These are phyloP conservation scores for Chlorella ohadii DNA, from an alignment of 139 green algal genomes.

Conservation along the genomic window DNA sequence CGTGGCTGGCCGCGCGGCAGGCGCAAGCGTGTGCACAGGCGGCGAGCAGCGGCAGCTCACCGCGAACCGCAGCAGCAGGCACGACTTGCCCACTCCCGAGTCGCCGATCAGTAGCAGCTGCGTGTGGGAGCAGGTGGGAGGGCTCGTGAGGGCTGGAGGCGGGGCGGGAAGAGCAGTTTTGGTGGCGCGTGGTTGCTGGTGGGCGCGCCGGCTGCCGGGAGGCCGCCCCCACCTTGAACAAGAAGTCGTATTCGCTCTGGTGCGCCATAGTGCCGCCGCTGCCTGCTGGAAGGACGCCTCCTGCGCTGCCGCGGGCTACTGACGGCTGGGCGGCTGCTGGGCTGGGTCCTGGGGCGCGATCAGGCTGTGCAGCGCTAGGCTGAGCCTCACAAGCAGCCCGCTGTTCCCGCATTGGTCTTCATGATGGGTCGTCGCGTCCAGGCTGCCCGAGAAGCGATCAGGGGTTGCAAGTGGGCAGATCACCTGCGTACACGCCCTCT, in stretches of 20 bases:
- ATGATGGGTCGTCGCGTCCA: too few species aligned
- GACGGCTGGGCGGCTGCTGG: too few species aligned
- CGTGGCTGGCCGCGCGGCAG: neutral
- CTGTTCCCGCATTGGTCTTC: too few species aligned
- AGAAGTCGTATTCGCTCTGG: slow-evolving; percentile 77
- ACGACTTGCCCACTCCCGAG: slow-evolving; percentile 97
- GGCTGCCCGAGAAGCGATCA: too few species aligned
- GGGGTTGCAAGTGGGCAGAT: too few species aligned
- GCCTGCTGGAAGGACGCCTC: too few species aligned
- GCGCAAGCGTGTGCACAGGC: neutral
- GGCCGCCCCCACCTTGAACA: slow-evolving; percentile 91
- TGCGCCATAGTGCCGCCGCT: slow-evolving; percentile 33
- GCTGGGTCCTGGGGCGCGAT: too few species aligned
- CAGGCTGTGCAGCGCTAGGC: too few species aligned
- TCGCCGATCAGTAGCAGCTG: slow-evolving; percentile 97
- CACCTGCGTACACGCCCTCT: too few species aligned
- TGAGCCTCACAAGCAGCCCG: too few species aligned
- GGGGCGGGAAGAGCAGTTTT: neutral
- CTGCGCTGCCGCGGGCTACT: too few species aligned
- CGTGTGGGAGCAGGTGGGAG: slow-evolving; percentile 10
- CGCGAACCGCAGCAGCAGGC: slow-evolving; percentile 95
- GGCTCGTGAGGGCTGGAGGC: neutral
- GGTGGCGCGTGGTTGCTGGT: neutral
- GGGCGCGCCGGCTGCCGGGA: neutral
- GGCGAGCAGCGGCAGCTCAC: slow-evolving; percentile 51